phyloP scores from a whole-genome alignment of 495 filamentous ascomycete species.

The Penicillium coprophilum region DNA sequence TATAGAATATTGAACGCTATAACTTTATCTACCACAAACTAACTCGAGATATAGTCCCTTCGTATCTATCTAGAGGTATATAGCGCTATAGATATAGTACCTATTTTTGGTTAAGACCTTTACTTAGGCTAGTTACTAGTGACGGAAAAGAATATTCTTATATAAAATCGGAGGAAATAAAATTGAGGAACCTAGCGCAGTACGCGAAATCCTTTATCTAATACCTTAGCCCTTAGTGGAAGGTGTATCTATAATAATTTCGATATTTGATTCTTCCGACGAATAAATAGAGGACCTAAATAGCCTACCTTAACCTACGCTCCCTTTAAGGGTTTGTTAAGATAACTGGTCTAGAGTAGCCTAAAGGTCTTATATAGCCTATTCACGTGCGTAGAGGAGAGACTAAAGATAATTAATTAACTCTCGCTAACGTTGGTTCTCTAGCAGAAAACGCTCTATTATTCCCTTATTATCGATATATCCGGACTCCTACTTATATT shows the following conservation, averaged over 20 bases:
- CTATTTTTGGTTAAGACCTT: not conserved
- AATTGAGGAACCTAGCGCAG: too few species aligned
- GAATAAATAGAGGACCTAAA: constrained; percentile 3
- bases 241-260: too few species aligned
- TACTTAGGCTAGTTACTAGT: constrained; percentile 1
- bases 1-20: not conserved
- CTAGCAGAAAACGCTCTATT: constrained; percentile 4
- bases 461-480: not conserved
- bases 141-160: not conserved
- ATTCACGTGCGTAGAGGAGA: not conserved
- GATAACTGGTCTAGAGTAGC: constrained; percentile 1
- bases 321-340: not conserved
- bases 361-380: not conserved
- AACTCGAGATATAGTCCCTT: not conserved
- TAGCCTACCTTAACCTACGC: not conserved
- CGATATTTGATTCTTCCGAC: not conserved
- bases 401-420: constrained; percentile 4
- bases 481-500: not conserved
- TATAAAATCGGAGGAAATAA: too few species aligned
- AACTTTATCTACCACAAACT: not conserved
- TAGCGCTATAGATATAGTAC: not conserved
- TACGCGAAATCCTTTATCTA: too few species aligned
- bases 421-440: constrained; percentile 5
- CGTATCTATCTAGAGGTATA: too few species aligned
- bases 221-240: too few species aligned